Conservation (phyloP, 2,329 filamentous ascomycete species). For the Ceratocystis huliohia region DNA sequence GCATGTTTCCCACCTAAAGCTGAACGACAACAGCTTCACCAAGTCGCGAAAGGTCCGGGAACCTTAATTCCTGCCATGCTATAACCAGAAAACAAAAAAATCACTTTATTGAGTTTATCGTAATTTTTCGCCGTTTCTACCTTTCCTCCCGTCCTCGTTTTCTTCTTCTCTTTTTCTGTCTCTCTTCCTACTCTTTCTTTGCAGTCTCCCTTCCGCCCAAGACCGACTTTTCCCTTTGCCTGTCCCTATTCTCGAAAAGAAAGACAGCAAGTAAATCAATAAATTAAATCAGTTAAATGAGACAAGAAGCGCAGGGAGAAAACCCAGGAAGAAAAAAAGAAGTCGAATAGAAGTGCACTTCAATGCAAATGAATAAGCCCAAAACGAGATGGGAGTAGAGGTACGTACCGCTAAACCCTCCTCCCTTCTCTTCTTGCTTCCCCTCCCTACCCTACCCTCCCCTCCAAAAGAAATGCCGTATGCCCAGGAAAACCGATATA, state of each 20-base stretch:
- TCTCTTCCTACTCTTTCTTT: background rate
- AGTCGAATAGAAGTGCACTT: background rate
- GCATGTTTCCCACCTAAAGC: background rate
- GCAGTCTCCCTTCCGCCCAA: background rate
- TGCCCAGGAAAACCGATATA: conserved; percentile 4
- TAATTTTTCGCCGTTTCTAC: background rate
- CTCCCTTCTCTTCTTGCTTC: background rate
- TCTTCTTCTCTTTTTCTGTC: background rate
- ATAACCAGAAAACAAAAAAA: background rate
- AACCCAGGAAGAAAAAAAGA: conserved; percentile 8
- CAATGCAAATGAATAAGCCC: background rate
- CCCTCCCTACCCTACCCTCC: background rate
- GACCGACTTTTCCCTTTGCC: background rate
- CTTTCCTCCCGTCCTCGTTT: background rate
- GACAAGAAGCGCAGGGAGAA: background rate
- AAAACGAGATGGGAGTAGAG: background rate
- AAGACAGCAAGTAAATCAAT: background rate
- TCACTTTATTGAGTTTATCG: conserved; percentile 4
- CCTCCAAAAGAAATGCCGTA: background rate
- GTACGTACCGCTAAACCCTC: conserved; percentile 4
- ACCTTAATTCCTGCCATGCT: background rate
- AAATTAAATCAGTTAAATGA: background rate
- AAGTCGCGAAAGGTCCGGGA: background rate
- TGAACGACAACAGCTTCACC: background rate
- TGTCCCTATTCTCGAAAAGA: background rate